Base-by-base conservation (phyloP, 2,329 filamentous ascomycete species). In the Sporothrix luriei region DNA sequence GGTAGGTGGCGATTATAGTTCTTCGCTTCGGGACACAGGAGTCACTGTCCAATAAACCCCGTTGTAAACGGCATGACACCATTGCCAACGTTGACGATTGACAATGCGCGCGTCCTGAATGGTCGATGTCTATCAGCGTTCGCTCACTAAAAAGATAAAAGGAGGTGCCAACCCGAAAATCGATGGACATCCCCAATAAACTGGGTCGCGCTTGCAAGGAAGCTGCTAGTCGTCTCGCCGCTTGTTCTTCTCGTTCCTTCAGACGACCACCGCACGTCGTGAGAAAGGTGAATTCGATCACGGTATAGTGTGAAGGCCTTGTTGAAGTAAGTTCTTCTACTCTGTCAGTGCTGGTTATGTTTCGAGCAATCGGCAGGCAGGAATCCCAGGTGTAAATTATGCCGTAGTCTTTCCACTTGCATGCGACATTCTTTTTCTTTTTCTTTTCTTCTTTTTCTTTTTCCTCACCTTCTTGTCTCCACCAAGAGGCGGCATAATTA, bases 51-150 rank as follows among this genome's bases (percentile, higher is more conserved):
- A 70, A 70, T 70, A 16, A 62, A 65, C 29, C 46, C 3, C 29
- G 51, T 21, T 13, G n/a, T 33, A 70, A 65, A 59, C 5, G 10
- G 19, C 61, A 65, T 68, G 69, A 70, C 69, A 68, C 69, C 51
- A 66, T 48, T 66, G 29, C n/a, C 52, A 11, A 14, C 14, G 13
- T 24, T 24, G 33, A 33, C 29, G 9, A 68, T 70, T 70, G 66
- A 43, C 66, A 70, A 70, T 70, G 66, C 38, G 59, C 24, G 51
- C 38, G 16, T 49, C 59, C 49, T 70, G 69, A 68, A 66, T 70
- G 69, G 69, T n/a, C 51, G 26, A 68, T 33, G 52, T 14, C 11
- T 1, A 9, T 19, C 38, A 24, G 38, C 24, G 19, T 43, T 9
- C 19, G 49, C 19, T 48, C 57, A n/a, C 11, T 38, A 67, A 21